Evolutionary conservation across 1,284 basidiomycete species (phyloP).

Genomic region (Inonotus obliquus): DNA sequence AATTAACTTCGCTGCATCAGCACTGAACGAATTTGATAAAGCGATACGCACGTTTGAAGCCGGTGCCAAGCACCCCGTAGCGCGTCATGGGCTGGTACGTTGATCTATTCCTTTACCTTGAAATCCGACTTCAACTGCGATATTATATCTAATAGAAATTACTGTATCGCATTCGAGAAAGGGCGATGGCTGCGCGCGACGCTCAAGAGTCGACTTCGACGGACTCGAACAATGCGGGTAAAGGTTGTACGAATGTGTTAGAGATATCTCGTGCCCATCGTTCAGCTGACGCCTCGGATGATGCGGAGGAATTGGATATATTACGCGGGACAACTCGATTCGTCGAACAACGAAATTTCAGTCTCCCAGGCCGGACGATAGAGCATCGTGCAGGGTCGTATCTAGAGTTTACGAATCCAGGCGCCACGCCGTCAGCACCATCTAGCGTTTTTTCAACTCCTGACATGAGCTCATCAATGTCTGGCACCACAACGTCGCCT

Average conservation of each 20-base stretch:
- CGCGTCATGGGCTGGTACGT: slow-evolving; percentile 24
- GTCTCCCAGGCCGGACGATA: background rate
- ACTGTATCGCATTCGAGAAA: background rate
- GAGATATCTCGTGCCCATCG: background rate
- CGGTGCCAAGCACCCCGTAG: slow-evolving; percentile 20
- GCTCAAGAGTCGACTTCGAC: background rate
- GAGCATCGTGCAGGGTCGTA: background rate
- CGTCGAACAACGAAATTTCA: background rate
- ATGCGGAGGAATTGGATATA: slow-evolving; percentile 6
- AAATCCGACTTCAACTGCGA: background rate
- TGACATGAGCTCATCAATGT: background rate
- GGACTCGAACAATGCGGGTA: background rate
- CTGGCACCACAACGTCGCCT: background rate
- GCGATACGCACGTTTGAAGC: slow-evolving; percentile 20
- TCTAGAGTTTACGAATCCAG: background rate
- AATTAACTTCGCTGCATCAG: slow-evolving; percentile 17
- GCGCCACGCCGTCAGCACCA: background rate
- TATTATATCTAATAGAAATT: background rate
- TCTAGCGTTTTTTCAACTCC: background rate
- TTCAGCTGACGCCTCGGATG: background rate
- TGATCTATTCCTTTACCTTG: too few relatives aligned
- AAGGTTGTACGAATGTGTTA: background rate
- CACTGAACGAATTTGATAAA: slow-evolving; percentile 21
- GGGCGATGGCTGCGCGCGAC: background rate
- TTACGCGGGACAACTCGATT: slow-evolving; percentile 10